Base-by-base conservation (phyloP, 441 rosid genomes). In the Populus hybrid region DNA sequence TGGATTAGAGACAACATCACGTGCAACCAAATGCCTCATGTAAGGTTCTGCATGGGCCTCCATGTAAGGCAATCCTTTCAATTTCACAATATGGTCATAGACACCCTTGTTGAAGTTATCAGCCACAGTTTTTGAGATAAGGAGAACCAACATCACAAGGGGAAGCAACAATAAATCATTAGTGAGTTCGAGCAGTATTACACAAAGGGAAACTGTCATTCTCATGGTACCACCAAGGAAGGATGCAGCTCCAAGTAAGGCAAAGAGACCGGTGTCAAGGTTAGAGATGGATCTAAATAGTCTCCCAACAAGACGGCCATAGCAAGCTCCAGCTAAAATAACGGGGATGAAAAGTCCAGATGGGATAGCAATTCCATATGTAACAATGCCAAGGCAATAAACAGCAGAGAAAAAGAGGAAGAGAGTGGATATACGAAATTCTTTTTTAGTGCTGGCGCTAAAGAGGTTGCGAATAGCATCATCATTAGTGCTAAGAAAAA, bases 321-420 rank as follows among this genome's bases (percentile, higher is more conserved):
- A 90, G 20, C 89, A 86, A 24, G 90, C 86, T 20, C 94, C 94
- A 3, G 92, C 92, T 31, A 90, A 90, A 61, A 87, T 88, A 61
- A 90, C 93, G 2, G 91, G 93, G 80, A 90, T 88, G 84, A 90
- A 90, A 76, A 90, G 96, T 59, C 89, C 92, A 9, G 96, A 81
- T 36, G 95, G 93, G 69, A 90, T 71, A 8, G 91, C 93, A 74
- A 84, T 87, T 20, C 93, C 93, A 75, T 88, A 90, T 9, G 93
- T 90, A 63, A 90, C 56, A 36, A 90, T 86, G 64, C 93, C 93
- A 21, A 88, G 93, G 75, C 64, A 79, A 59, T 77, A 90, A 21
- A 88, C 76, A 45, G 93, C 88, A 38, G 59, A 76, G 70, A 90
- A 90, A 85, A 90, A 90, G 56, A 85, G 76, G 24, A 88, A 14